phyloP scores from a whole-genome alignment of 805 yeast species.

The Groenewaldozyma tartarivorans region DNA sequence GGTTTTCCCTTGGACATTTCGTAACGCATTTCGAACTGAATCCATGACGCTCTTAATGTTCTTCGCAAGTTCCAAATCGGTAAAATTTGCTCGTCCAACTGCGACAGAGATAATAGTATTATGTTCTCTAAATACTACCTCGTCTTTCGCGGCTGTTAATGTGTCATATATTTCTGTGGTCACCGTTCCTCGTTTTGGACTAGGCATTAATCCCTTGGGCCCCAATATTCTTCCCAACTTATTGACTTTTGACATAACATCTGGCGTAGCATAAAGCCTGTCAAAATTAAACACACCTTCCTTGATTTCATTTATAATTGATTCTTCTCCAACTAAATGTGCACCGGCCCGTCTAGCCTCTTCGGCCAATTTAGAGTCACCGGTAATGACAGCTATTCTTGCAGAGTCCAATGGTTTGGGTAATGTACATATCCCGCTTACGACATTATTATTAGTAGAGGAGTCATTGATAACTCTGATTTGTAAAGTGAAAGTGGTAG shows the following conservation, averaged over 20 bases:
- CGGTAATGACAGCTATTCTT: conserved; percentile 59
- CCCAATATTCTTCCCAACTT: conserved; percentile 76
- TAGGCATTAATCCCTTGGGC: conserved; percentile 84
- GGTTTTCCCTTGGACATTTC: conserved; percentile 46
- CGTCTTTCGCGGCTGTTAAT: conserved; percentile 50
- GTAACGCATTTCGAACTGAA: conserved; percentile 35
- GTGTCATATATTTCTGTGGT: conserved; percentile 49
- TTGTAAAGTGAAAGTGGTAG: conserved; percentile 60
- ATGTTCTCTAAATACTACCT: conserved; percentile 70
- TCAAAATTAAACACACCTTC: conserved; percentile 50
- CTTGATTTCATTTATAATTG: conserved; percentile 53
- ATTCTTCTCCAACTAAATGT: conserved; percentile 59
- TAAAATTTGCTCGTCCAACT: conserved; percentile 67
- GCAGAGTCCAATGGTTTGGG: conserved; percentile 65
- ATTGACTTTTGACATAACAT: conserved; percentile 50
- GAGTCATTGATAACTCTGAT: conserved; percentile 59
- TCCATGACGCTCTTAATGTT: conserved; percentile 61
- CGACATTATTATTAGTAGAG: conserved; percentile 53
- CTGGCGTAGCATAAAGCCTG: conserved; percentile 79
- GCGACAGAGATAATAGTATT: conserved; percentile 46
- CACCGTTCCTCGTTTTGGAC: conserved; percentile 78
- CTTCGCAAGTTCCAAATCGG: conserved; percentile 63
- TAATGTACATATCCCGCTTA: conserved; percentile 60
- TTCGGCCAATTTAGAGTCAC: conserved; percentile 41
- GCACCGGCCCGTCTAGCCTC: conserved; percentile 54